Evolutionary conservation across 1,139 yeast species (phyloP).

Genomic region (Taphrina wiesneri): DNA sequence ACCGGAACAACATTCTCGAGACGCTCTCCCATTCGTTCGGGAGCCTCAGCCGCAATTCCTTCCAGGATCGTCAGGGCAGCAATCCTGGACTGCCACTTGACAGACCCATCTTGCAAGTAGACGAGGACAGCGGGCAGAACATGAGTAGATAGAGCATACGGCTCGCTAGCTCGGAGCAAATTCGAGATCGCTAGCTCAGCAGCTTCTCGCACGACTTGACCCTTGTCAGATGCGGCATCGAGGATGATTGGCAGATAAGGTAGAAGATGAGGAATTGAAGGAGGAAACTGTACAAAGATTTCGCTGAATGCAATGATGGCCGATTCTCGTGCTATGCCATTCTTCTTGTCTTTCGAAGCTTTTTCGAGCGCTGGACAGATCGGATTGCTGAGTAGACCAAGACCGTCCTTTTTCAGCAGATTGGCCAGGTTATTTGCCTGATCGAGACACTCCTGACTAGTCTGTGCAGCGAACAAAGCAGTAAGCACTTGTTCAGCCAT

Average conservation of each 20-base stretch:
- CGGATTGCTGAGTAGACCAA: not conserved
- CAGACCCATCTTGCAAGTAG: slow-evolving; percentile 68
- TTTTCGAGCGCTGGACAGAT: slow-evolving; percentile 29
- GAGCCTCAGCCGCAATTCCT: slow-evolving; percentile 72
- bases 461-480: slow-evolving; percentile 28
- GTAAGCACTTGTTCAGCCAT: slow-evolving; percentile 22
- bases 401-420: slow-evolving; percentile 21
- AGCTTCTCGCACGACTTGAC: slow-evolving; percentile 77
- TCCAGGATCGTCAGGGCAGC: slow-evolving; percentile 76
- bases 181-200: slow-evolving; percentile 53
- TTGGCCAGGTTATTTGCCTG: slow-evolving; percentile 30
- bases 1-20: slow-evolving; percentile 80
- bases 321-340: slow-evolving; percentile 35
- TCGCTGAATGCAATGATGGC: slow-evolving; percentile 34
- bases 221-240: slow-evolving; percentile 79
- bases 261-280: slow-evolving; percentile 40
- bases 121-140: slow-evolving; percentile 62
- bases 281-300: slow-evolving; percentile 22
- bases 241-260: slow-evolving; percentile 48
- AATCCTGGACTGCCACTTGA: slow-evolving; percentile 90
- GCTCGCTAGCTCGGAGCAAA: slow-evolving; percentile 50
- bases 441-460: slow-evolving; percentile 26
- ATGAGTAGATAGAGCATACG: slow-evolving; percentile 73
- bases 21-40: slow-evolving; percentile 80
- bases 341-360: slow-evolving; percentile 31